A percentile compares a stretch with the other conserved stretches of the same genome.
These are phyloP conservation scores for Pseudomicrostroma phylloplanum DNA, from an alignment of 1,284 basidiomycete species.

Conservation along the genomic window DNA sequence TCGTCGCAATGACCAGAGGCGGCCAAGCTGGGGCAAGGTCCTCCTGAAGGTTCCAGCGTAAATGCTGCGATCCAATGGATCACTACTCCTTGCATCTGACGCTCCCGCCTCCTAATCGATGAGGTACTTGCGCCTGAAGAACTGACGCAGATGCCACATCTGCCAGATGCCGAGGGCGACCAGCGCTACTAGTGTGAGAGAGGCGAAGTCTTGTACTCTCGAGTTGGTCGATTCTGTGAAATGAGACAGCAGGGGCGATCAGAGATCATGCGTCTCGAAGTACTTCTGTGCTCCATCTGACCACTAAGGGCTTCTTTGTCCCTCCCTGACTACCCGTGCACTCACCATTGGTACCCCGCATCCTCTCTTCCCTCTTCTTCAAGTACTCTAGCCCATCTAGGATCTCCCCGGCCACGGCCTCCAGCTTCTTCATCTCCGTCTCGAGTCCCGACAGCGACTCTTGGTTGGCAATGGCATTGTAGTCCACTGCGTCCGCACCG, in stretches of 20 bases:
- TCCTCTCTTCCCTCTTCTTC: constrained; percentile 78
- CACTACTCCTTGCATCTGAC: too few relatives aligned
- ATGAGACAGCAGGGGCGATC: not conserved
- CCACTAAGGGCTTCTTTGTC: not conserved
- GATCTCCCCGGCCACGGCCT: constrained; percentile 87
- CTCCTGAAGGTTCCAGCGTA: too few relatives aligned
- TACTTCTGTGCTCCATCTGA: not conserved
- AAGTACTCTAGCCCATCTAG: constrained; percentile 90
- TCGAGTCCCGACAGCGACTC: constrained; percentile 91
- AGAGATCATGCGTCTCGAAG: not conserved
- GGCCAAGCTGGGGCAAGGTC: too few relatives aligned
- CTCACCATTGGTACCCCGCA: constrained; percentile 86
- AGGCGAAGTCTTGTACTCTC: constrained; percentile 86
- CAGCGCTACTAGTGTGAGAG: constrained; percentile 75
- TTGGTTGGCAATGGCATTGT: constrained; percentile 98
- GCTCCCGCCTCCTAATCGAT: constrained; percentile 62
- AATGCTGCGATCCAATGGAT: too few relatives aligned
- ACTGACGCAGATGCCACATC: constrained; percentile 81
- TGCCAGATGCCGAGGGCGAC: constrained; percentile 87
- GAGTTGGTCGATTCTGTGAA: constrained; percentile 76
- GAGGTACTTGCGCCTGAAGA: constrained; percentile 95
- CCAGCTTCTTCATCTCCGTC: constrained; percentile 95
- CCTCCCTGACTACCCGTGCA: constrained; percentile 23
- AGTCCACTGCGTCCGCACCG: constrained; percentile 95
- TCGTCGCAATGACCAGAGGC: too few relatives aligned